Base-by-base conservation (phyloP, 2,329 filamentous ascomycete species). In the Epichloe festucae region DNA sequence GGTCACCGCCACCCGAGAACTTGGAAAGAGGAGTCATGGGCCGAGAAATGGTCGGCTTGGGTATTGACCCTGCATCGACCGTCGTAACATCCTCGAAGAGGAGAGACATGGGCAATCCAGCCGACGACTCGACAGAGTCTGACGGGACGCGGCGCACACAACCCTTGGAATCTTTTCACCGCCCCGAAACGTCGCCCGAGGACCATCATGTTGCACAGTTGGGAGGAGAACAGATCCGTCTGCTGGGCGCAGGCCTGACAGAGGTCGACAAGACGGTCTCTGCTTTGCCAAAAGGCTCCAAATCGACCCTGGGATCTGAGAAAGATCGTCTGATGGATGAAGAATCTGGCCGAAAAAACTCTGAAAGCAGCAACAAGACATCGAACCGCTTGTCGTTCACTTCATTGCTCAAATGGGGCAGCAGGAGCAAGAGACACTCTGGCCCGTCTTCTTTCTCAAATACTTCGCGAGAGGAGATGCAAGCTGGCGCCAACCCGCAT, bases 381-480 rank as follows among this genome's bases (percentile, higher is more conserved):
- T 63, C 65, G 12, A 55, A 45, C 7, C 67, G 70, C 19, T 60
- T 74, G 35, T 76, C 84, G 0, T 86, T 89, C 73, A 79, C 82
- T 4, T 82, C 86, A 0, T 78, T 96, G 38, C 88, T 96, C 67
- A 81, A 79, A 60, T 85, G 85, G 65, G 79, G 79, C 31, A 75
- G 73, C 69, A 72, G 78, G 73, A 74, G 72, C 65, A 73, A 77
- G 70, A 67, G 80, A 67, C 63, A 71, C 63, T 67, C 77, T 63
- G 55, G 74, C 63, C 76, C 85, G 3, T 85, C 87, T 0, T 89
- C 90, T n/a, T 93, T 95, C 63, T 89, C 89, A 4, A 95, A 95
- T 61, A 87, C 89, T 0, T 95, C 90, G 1, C 79, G 89, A 56
- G 90, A 95, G 62, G 94, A 90, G 15, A 91, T 95, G 74, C 69